These are phyloP conservation scores for Ceraceosorus bombacis DNA, from an alignment of 1,284 basidiomycete species.

Conservation along the genomic window DNA sequence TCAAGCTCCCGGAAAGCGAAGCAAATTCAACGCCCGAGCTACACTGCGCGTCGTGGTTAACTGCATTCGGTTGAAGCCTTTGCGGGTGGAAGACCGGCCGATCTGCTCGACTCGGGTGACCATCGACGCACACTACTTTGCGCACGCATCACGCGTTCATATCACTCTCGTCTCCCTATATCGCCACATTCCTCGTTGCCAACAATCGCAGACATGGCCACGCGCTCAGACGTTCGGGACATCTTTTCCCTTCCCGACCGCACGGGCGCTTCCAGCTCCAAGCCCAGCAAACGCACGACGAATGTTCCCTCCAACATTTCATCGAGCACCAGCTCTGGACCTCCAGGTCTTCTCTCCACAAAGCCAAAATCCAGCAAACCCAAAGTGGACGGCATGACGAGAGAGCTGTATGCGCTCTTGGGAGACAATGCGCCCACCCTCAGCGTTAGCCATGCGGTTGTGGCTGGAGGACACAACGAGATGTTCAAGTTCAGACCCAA, in stretches of 20 bases:
- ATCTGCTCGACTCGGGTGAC: too few species aligned
- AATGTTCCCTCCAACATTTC: slow-evolving; percentile 9
- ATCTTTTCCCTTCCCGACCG: slow-evolving; percentile 35
- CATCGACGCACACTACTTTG: too few species aligned
- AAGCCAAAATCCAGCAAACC: slow-evolving; percentile 14
- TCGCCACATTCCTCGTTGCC: too few species aligned
- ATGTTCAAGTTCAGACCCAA: slow-evolving; percentile 62
- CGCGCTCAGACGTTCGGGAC: slow-evolving; percentile 34
- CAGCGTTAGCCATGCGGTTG: slow-evolving; percentile 45
- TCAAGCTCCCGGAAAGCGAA: too few species aligned
- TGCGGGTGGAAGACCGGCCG: too few species aligned
- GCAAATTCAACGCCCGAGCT: too few species aligned
- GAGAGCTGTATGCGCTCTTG: slow-evolving; percentile 87
- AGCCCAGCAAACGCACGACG: slow-evolving; percentile 8
- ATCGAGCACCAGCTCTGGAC: not conserved
- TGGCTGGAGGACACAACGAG: too few species aligned
- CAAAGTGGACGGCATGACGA: slow-evolving; percentile 63
- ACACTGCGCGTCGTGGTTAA: too few species aligned
- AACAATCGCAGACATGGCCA: slow-evolving; percentile 2
- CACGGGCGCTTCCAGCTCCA: slow-evolving; percentile 6
- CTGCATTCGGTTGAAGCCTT: too few species aligned
- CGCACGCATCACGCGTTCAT: too few species aligned
- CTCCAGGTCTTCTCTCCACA: not conserved
- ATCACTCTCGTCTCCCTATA: too few species aligned
- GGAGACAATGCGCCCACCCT: slow-evolving; percentile 81